A percentile compares a stretch with the other conserved stretches of the same genome.
Evolutionary conservation across 176 grass and related monocot species (phyloP).

Genomic region (Zizania latifolia): DNA sequence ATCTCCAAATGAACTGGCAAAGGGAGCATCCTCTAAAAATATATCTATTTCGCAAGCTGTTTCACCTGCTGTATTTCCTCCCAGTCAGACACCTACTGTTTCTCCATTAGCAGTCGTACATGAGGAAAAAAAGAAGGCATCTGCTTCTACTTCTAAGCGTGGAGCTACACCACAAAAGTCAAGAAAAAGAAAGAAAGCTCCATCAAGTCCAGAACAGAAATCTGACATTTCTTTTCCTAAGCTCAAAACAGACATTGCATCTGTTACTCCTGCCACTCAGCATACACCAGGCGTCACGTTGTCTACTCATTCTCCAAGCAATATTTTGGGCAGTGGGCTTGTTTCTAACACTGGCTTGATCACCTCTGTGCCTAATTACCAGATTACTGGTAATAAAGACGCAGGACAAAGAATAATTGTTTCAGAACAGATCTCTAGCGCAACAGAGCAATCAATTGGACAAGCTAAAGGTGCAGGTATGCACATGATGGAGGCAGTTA

Average conservation of each 20-base stretch:
- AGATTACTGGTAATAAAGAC: slow-evolving; percentile 27
- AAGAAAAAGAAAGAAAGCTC: slow-evolving; percentile 94
- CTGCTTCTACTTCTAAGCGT: slow-evolving; percentile 49
- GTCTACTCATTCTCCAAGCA: slow-evolving; percentile 50
- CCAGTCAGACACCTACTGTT: slow-evolving; percentile 29
- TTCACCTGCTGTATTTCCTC: slow-evolving; percentile 38
- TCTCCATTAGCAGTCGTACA: slow-evolving; percentile 32
- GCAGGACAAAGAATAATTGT: slow-evolving; percentile 45
- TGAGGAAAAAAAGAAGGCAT: slow-evolving; percentile 51
- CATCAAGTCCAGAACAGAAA: slow-evolving; percentile 45
- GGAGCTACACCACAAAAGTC: slow-evolving; percentile 54
- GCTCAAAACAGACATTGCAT: slow-evolving; percentile 34
- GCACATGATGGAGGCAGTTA: slow-evolving; percentile 52
- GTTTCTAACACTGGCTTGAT: slow-evolving; percentile 45
- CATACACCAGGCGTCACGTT: slow-evolving; percentile 36
- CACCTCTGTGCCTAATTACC: slow-evolving; percentile 46
- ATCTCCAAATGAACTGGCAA: slow-evolving; percentile 49
- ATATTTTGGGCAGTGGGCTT: slow-evolving; percentile 36
- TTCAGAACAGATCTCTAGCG: slow-evolving; percentile 49
- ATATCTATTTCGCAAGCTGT: slow-evolving; percentile 42
- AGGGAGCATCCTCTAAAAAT: slow-evolving; percentile 50
- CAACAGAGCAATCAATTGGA: slow-evolving; percentile 66
- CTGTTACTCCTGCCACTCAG: slow-evolving; percentile 39
- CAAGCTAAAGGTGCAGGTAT: slow-evolving; percentile 59
- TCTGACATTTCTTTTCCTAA: slow-evolving; percentile 31